Evolutionary conservation across 495 filamentous ascomycete species (phyloP), one percentile per base, ranked within the genome.

Genomic region (Penicillium bovifimosum): DNA sequence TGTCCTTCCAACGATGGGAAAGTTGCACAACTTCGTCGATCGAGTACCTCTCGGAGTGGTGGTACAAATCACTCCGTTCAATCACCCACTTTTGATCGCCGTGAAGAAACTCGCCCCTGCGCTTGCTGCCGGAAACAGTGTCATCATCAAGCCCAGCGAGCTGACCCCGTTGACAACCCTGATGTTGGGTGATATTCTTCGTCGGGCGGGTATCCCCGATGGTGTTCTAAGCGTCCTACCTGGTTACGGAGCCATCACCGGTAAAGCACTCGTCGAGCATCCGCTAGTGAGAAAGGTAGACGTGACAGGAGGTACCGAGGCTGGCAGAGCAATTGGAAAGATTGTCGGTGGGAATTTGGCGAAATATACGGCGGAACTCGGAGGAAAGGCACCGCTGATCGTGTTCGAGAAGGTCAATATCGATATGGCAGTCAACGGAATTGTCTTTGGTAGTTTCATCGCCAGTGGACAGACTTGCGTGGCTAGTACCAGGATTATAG

Each of bases 41-140:
- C 75, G 82, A 14, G 65, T 74, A 5, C 82, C 84, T 0, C 64
- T 87, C 0, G 84, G 84, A 20, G 82, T 86, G 0, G 81, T 85
- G 0, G 80, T 74, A 3, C 79, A 79, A 47, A 83, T 87, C 49
- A 84, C 81, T 0, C 83, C 83, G 8, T 87, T 82, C 67, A 86
- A 86, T 60, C 80, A 84, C 49, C 82, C 83, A 2, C 63, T 86
- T 8, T 66, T 84, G 14, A 83, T 85, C 50, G 78, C 80, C n/a
- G 76, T 77, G 24, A 83, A 82, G 70, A 85, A 85, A 55, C 66
- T 84, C 27, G 82, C 73, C 4, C 78, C 82, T 0, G 81, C 82
- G 0, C 71, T 86, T 5, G 80, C 80, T 3, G 79, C 81, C 0
- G 84, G 83, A 0, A 85, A 86, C 54, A 76, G 73, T 24, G 76